These are phyloP conservation scores for Truncatella angustata DNA, from an alignment of 2,329 filamentous ascomycete species.

Conservation along the genomic window DNA sequence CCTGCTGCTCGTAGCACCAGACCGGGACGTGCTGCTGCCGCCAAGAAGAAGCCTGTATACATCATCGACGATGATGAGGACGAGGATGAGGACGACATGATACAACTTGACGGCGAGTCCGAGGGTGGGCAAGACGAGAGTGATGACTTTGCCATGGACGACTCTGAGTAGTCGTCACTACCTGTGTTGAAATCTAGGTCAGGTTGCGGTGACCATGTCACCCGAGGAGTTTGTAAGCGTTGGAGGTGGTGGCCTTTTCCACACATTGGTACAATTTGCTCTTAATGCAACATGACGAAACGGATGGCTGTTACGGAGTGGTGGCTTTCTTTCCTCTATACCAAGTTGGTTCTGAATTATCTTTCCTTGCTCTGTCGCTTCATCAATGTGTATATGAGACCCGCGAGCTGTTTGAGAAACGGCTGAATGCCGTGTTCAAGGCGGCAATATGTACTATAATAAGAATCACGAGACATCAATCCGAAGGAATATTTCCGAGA, in stretches of 20 bases:
- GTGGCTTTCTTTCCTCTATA: not conserved
- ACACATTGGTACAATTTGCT: no score
- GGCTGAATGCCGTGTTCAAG: not conserved
- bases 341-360: not conserved
- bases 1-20: constrained; percentile 37
- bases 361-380: not conserved
- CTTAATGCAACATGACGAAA: not conserved
- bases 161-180: constrained; percentile 37
- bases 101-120: constrained; percentile 18
- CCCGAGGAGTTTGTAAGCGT: no score
- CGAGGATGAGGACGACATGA: constrained; percentile 22
- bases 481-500: no score
- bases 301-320: not conserved
- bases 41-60: constrained; percentile 39
- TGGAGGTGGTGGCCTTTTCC: no score
- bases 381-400: no score
- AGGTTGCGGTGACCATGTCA: no score
- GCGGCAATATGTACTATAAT: not conserved
- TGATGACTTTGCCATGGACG: constrained; percentile 49
- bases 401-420: not conserved
- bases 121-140: constrained; percentile 35
- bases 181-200: no score
- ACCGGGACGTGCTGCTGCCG: constrained; percentile 47
- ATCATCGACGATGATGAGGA: constrained; percentile 37
- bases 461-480: not conserved